A percentile compares a stretch with the other conserved stretches of the same genome.
These are phyloP conservation scores for Heracleum sosnowskyi DNA, from an alignment of 129 eudicot species.

Conservation along the genomic window DNA sequence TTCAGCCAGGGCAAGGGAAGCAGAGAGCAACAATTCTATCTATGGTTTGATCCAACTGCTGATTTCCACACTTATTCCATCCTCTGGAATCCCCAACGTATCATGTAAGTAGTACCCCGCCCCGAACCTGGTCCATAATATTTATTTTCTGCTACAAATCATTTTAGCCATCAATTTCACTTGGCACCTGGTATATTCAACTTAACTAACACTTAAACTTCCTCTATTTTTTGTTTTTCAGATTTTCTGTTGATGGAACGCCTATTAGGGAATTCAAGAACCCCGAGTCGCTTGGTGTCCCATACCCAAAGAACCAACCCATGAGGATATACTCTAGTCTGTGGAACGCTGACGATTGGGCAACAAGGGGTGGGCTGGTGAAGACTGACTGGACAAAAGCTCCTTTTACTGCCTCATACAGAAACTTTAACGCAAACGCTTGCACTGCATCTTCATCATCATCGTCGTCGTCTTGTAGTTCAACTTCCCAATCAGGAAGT, in stretches of 20 bases:
- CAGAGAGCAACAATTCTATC: constrained; percentile 54
- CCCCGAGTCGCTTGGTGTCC: constrained; percentile 36
- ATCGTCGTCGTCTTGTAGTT: neutral
- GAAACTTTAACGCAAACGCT: constrained; percentile 38
- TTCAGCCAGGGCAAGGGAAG: constrained; percentile 61
- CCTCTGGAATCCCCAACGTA: constrained; percentile 54
- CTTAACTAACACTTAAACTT: neutral
- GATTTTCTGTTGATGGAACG: constrained; percentile 59
- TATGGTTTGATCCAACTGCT: constrained; percentile 68
- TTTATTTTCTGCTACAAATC: neutral
- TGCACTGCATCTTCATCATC: constrained; percentile 5
- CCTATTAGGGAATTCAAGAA: constrained; percentile 60
- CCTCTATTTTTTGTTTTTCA: constrained; percentile 5
- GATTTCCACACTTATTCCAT: constrained; percentile 68
- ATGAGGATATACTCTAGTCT: constrained; percentile 62
- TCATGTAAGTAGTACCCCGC: constrained; percentile 32
- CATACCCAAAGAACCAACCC: constrained; percentile 48
- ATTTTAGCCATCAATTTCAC: neutral
- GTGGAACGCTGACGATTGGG: constrained; percentile 63
- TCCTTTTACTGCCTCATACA: constrained; percentile 45
- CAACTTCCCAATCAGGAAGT: neutral
- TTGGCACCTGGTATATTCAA: neutral
- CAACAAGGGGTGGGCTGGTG: constrained; percentile 55
- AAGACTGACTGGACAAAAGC: constrained; percentile 53
- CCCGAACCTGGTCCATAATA: neutral